These are phyloP conservation scores for Barnettozyma siamensis DNA, from an alignment of 805 yeast genomes.

Conservation along the genomic window DNA sequence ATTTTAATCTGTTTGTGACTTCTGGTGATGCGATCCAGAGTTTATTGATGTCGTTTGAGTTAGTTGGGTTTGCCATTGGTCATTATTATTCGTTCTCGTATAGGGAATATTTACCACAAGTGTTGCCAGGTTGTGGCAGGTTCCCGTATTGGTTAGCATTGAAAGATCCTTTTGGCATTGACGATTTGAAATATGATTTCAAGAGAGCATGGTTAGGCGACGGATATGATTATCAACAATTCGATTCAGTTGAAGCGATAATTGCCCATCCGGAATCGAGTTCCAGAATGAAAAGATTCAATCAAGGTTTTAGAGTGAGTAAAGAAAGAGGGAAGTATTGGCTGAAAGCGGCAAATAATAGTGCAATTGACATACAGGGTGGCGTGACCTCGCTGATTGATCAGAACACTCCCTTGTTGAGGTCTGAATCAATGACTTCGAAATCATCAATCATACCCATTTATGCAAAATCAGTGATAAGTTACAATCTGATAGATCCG, in stretches of 20 bases:
- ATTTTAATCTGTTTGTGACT: slow-evolving; percentile 32
- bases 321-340: slow-evolving; percentile 75
- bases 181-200: slow-evolving; percentile 79
- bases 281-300: slow-evolving; percentile 61
- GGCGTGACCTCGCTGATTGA: neutral
- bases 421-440: slow-evolving; percentile 19
- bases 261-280: slow-evolving; percentile 64
- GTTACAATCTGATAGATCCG: slow-evolving; percentile 3
- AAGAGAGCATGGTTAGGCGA: slow-evolving; percentile 61
- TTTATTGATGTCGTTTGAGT: slow-evolving; percentile 73
- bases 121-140: slow-evolving; percentile 65
- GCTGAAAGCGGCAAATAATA: slow-evolving; percentile 27
- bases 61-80: slow-evolving; percentile 80
- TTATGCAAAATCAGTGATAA: slow-evolving; percentile 20
- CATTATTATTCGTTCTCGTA: slow-evolving; percentile 85
- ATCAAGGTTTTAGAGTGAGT: slow-evolving; percentile 77
- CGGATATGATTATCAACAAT: slow-evolving; percentile 71
- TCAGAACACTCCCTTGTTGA: slow-evolving; percentile 16
- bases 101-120: slow-evolving; percentile 56
- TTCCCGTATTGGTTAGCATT: slow-evolving; percentile 57
- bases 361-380: neutral
- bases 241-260: slow-evolving; percentile 72
- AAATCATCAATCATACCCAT: slow-evolving; percentile 21
- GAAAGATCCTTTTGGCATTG: slow-evolving; percentile 67
- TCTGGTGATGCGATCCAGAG: slow-evolving; percentile 66